phyloP scores from a whole-genome alignment of 2,329 filamentous ascomycete species.

The Penicillium sp. region DNA sequence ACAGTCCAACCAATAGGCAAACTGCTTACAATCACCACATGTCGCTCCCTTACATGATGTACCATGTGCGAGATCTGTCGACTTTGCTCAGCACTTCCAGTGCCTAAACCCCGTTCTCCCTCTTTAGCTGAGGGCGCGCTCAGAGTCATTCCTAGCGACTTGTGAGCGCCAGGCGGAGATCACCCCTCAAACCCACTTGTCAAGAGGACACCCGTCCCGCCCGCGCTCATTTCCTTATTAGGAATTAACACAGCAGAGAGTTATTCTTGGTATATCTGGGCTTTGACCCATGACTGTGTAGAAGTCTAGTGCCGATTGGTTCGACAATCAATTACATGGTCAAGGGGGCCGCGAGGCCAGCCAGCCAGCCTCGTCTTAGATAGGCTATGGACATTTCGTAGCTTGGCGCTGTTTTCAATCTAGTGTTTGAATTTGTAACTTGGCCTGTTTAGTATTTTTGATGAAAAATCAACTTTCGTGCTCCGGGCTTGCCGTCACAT shows the following conservation, averaged over 20 bases:
- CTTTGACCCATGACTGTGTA: neutral
- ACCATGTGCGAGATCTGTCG: constrained; percentile 25
- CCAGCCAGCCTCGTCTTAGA: neutral
- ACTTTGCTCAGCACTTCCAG: constrained; percentile 11
- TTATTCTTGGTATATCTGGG: constrained; percentile 3
- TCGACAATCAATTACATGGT: neutral
- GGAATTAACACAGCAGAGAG: constrained; percentile 11
- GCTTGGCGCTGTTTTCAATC: neutral
- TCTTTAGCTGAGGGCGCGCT: neutral
- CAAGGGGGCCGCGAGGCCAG: neutral
- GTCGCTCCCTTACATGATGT: constrained; percentile 23
- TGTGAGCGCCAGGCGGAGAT: constrained; percentile 3
- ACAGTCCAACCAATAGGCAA: constrained; percentile 12
- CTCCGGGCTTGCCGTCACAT: constrained; percentile 8
- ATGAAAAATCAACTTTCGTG: neutral
- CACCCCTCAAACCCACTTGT: constrained; percentile 15
- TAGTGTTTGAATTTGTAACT: neutral
- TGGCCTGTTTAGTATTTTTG: neutral
- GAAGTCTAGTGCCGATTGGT: neutral
- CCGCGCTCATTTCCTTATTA: constrained; percentile 19
- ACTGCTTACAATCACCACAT: constrained; percentile 18
- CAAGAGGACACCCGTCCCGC: constrained; percentile 14
- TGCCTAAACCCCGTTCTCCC: neutral
- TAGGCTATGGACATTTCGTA: neutral
- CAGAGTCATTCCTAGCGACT: constrained; percentile 7